A percentile compares a stretch with the other conserved stretches of the same genome.
phyloP scores from a whole-genome alignment of 441 rosid genomes.

The Populus hybrid region DNA sequence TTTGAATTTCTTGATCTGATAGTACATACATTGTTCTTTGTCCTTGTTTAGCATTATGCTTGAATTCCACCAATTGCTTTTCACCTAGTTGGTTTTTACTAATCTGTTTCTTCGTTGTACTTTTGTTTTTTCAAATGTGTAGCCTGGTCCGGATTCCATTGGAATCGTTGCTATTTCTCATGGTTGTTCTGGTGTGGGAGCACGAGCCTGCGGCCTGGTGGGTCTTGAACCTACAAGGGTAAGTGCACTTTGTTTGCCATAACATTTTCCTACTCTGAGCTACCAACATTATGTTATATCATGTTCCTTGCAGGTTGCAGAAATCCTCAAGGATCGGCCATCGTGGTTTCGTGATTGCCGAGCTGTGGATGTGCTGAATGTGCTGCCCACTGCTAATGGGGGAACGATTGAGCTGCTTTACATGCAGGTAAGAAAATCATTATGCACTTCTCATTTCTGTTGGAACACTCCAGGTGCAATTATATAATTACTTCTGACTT shows the following conservation, averaged over 20 bases:
- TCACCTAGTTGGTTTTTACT: not conserved
- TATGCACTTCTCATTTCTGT: not conserved
- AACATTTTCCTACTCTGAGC: conserved; percentile 1
- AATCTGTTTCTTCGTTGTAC: not conserved
- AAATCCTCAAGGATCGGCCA: conserved; percentile 97
- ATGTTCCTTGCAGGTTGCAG: conserved; percentile 64
- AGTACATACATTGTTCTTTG: not conserved
- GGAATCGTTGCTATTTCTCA: conserved; percentile 99
- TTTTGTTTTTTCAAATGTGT: conserved; percentile 22
- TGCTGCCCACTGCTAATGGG: conserved; percentile 96
- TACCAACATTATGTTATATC: conserved; percentile 2
- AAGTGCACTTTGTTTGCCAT: conserved; percentile 24
- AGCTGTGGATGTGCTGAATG: conserved; percentile 91
- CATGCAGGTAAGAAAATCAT: conserved; percentile 62
- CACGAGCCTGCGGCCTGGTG: conserved; percentile 99
- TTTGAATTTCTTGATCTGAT: not conserved
- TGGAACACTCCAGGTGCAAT: conserved; percentile 1
- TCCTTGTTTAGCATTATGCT: not conserved
- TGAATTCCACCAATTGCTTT: not conserved
- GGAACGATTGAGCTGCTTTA: conserved; percentile 99
- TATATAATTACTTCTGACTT: not conserved
- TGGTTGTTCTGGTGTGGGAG: conserved; percentile 99
- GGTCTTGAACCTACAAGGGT: conserved; percentile 99
- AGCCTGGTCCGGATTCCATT: conserved; percentile 99
- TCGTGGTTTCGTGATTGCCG: conserved; percentile 99